Conservation (phyloP, 2,329 filamentous ascomycete genomes). For the Ophiostoma sp. region DNA sequence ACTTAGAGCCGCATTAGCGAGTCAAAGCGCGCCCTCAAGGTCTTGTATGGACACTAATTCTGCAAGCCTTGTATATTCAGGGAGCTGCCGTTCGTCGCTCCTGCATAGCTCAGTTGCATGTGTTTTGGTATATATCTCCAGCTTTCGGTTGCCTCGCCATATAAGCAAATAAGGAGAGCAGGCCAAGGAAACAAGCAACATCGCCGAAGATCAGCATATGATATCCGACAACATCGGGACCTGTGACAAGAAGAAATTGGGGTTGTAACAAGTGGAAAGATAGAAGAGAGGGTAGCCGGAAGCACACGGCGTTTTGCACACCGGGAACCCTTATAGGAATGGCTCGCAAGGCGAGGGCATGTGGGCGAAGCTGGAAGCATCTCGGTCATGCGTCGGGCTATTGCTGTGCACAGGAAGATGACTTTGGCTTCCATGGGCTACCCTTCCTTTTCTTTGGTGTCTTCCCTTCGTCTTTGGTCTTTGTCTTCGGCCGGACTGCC, state of each 20-base stretch:
- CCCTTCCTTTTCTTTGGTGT: neutral
- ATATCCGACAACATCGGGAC: neutral
- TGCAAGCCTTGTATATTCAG: neutral
- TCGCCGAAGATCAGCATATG: neutral
- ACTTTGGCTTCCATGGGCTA: neutral
- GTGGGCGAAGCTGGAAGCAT: neutral
- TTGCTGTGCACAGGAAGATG: neutral
- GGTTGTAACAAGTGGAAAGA: neutral
- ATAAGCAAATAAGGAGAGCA: neutral
- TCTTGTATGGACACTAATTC: neutral
- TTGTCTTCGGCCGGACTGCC: neutral
- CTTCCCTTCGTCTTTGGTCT: neutral
- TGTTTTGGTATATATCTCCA: neutral
- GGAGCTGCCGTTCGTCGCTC: neutral
- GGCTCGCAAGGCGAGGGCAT: neutral
- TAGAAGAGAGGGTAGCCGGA: neutral
- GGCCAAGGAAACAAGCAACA: neutral
- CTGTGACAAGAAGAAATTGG: neutral
- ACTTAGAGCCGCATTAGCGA: neutral
- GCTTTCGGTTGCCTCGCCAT: neutral
- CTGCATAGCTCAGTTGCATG: neutral
- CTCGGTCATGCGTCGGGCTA: neutral
- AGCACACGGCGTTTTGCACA: neutral
- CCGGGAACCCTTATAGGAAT: neutral
- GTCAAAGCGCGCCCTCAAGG: neutral